Base-by-base conservation (phyloP, 495 filamentous ascomycete species). In the Pyrenopolyporus hunteri region DNA sequence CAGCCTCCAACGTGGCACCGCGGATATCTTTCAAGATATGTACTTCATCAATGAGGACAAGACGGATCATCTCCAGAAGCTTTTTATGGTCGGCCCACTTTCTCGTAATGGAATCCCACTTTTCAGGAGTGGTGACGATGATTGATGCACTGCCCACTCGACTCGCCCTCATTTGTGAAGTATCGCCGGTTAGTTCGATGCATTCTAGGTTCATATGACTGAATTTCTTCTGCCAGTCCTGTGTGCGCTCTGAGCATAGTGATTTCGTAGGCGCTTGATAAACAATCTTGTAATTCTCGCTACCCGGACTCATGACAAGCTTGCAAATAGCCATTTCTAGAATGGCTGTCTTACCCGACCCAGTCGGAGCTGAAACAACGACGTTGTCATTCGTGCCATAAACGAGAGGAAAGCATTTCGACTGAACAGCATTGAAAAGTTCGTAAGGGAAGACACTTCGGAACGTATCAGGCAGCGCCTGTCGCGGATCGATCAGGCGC, bases 31-130 rank as follows among this genome's bases (percentile, higher is more conserved):
- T 96, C 44, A 98, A 81, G 31, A 97, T 93, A 68, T 98, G 94
- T 0, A 98, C 93, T 66, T 98, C 94, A 67, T 98, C 94, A 59
- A 98, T 95, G 14, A 98, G 82, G 51, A 97, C 96, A 0, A 98
- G 75, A 65, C 91, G 91, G 20, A 98, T 86, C 59, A 97, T 76
- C 59, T 91, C 84, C 74, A 98, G 85, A 17, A 98, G 77, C 63
- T 82, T 90, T 43, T 80, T 80, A 67, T 98, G 91, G 64, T 98
- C 94, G 64, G 90, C 87, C 94, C 94, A 98, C 72, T 92, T 94
- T 25, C 94, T 83, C 1, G 94, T 98, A 73, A 98, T 89, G 56
- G 91, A 96, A 73, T 98, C 94, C 94, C 94, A 98, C 71, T 98
- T 98, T 73, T 98, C 94, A 0, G 94, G 94, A 0, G 94, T 98